Evolutionary conservation across 257 asterid species (phyloP).

Genomic region (Osmanthus fragrans): DNA sequence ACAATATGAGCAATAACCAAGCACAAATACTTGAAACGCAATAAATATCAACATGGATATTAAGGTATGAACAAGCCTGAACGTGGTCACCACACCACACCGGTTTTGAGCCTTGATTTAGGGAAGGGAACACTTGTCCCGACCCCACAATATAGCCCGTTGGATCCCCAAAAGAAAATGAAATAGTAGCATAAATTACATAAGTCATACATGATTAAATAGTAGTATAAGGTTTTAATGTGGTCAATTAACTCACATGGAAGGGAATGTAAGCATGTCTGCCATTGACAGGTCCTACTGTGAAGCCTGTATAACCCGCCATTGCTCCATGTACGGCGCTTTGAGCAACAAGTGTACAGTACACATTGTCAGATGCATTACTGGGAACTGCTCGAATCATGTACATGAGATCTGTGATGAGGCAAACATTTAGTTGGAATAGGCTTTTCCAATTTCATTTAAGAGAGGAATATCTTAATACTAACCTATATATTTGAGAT

Average conservation of each 20-base stretch:
- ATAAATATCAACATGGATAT: too few relatives aligned
- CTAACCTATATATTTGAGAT: constrained; percentile 87
- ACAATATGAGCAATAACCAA: too few relatives aligned
- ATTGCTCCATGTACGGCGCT: constrained; percentile 95
- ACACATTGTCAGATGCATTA: constrained; percentile 85
- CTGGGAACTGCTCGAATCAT: constrained; percentile 93
- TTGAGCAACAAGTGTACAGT: constrained; percentile 95
- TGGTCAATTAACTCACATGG: constrained; percentile 47
- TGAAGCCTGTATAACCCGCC: constrained; percentile 94
- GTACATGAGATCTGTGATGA: constrained; percentile 75
- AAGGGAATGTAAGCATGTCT: constrained; percentile 80
- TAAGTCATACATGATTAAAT: background rate
- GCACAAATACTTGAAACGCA: too few relatives aligned
- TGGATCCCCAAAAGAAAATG: too few relatives aligned
- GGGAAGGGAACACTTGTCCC: background rate
- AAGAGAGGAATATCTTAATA: background rate
- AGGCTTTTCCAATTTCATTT: background rate
- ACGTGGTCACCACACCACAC: too few relatives aligned
- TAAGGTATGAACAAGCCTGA: background rate
- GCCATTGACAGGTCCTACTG: constrained; percentile 72
- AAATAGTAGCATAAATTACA: background rate
- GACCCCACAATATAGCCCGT: background rate
- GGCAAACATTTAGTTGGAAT: background rate
- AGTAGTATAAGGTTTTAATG: background rate
- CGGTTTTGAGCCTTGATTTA: background rate